Evolutionary conservation across 495 filamentous ascomycete species (phyloP).

Genomic region (Penicillium parvum): DNA sequence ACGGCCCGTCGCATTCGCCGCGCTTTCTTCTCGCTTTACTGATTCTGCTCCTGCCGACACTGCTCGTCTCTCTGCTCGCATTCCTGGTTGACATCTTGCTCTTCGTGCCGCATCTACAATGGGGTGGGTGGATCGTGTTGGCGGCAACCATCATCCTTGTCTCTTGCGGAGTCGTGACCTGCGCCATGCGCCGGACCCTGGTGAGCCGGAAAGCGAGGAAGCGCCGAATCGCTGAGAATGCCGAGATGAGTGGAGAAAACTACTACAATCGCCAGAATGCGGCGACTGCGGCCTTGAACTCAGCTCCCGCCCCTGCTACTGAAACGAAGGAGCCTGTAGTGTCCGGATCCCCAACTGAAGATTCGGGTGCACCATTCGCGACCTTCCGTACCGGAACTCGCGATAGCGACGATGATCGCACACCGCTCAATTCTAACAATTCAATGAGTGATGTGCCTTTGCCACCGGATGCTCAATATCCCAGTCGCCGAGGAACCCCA

Average conservation of each 20-base stretch:
- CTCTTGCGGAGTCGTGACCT: slow-evolving; percentile 78
- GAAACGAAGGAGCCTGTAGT: slow-evolving; percentile 54
- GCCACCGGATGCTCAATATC: slow-evolving; percentile 19
- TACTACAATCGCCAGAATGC: slow-evolving; percentile 74
- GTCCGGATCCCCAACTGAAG: slow-evolving; percentile 41
- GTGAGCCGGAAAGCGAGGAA: slow-evolving; percentile 88
- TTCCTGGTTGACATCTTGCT: slow-evolving; percentile 95
- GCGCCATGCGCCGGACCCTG: slow-evolving; percentile 93
- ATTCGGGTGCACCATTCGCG: slow-evolving; percentile 70
- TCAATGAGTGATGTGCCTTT: slow-evolving; percentile 24
- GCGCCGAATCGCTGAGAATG: slow-evolving; percentile 85
- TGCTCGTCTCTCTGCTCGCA: slow-evolving; percentile 77
- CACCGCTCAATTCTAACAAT: slow-evolving; percentile 70
- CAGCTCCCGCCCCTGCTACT: slow-evolving; percentile 24
- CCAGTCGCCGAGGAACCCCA: slow-evolving; percentile 22
- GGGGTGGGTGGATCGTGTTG: slow-evolving; percentile 93
- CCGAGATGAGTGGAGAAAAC: slow-evolving; percentile 91
- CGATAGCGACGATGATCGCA: slow-evolving; percentile 69
- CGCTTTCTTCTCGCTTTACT: slow-evolving; percentile 79
- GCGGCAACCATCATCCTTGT: slow-evolving; percentile 85
- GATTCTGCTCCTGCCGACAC: slow-evolving; percentile 78
- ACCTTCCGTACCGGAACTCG: slow-evolving; percentile 66
- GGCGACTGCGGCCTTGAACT: slow-evolving; percentile 37
- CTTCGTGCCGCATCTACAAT: slow-evolving; percentile 89
- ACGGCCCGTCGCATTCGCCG: slow-evolving; percentile 87